Base-by-base conservation (phyloP, 2,329 filamentous ascomycete species). In the Verticillium isaacii region DNA sequence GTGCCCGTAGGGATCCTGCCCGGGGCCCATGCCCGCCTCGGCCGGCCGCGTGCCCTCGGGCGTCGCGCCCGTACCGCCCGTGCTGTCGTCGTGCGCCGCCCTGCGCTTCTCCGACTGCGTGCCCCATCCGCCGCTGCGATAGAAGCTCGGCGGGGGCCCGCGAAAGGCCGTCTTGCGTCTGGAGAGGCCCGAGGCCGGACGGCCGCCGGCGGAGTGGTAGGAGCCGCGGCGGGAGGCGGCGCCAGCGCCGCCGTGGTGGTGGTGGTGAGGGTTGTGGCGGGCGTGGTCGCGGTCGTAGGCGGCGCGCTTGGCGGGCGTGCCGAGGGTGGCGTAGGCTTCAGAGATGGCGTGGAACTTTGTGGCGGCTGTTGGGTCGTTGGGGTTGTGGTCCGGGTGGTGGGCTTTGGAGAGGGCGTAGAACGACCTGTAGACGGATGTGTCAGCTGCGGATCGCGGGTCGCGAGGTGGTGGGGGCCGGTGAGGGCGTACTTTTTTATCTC, bases 341-440 rank as follows among this genome's bases (percentile, higher is more conserved):
- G 87, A 90, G 73, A 97, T 89, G 68, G 86, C 84, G 74, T 93
- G 87, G 82, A 97, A 99, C 72, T 89, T 90, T 62, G 85, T 78
- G 4, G 88, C 82, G 65, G 93, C 90, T 62, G 78, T 73, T 5
- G 91, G 89, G 75, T 97, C 89, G 68, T 84, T 72, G 63, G 84
- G 91, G 81, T 98, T 96, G 73, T 88, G 87, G 82, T 99, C 95
- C 1, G 95, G 95, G 76, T 99, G 95, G 82, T 97, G 89, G 60
- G 84, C 79, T 77, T 97, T 96, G 71, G 93, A 97, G 73, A 98
- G 90, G 64, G 84, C 77, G 82, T 97, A 98, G 85, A 97, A 99
- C 67, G 86, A 86, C 70, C 85, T 88, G 62, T 32, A 45, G 8
- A 36, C 34, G n/a, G 11, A 6, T 59, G 37, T 60, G 59, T 56